Evolutionary conservation across 192 early-diverging fungal species (phyloP), one percentile per base, ranked within the genome.

Genomic region (Linnemannia zychae): DNA sequence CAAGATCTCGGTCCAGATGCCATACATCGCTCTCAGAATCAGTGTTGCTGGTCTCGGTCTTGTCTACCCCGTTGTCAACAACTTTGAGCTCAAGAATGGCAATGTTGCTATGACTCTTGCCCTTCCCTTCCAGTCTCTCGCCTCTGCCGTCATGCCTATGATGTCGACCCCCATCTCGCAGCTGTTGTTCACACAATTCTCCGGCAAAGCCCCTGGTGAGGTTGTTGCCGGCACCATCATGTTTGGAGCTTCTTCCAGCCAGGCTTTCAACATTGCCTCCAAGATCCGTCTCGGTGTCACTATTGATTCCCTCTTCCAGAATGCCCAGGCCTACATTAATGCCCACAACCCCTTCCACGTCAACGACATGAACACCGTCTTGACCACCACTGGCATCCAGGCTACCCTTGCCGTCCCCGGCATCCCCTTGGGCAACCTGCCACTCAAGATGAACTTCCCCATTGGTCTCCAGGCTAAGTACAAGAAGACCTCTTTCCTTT

Each of bases 1-100:
- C 38, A 82, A 82, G 71, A 77, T 82, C 75, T 82, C 81, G 9
- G 75, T 77, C 31, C 70, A 82, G 48, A 77, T 82, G 81, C 81
- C 81, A 15, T 82, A 82, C 47, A 44, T 76, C n/a, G 75, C 65
- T 57, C 71, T 76, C 40, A 11, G 72, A 48, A 46, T 82, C 69
- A 46, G 71, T 60, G 81, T 65, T 37, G 75, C 48, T n/a, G 81
- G 75, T n/a, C 16, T 33, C 36, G 70, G 75, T 12, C 53, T 82
- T 63, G 70, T 82, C 18, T 67, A 49, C 47, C 81, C 81, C 4
- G 73, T 71, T 16, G 72, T 82, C 71, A 82, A 77, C 71, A 82
- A 82, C 75, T 77, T 82, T 63, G 71, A 77, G 66, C 81, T 82
- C 63, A 50, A 38, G 74, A 82, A 82, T 65, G 81, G 81, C 48